A percentile compares a stretch with the other conserved stretches of the same genome.
Evolutionary conservation across 2,329 filamentous ascomycete genomes (phyloP).

Genomic region (Didymella pinodella): DNA sequence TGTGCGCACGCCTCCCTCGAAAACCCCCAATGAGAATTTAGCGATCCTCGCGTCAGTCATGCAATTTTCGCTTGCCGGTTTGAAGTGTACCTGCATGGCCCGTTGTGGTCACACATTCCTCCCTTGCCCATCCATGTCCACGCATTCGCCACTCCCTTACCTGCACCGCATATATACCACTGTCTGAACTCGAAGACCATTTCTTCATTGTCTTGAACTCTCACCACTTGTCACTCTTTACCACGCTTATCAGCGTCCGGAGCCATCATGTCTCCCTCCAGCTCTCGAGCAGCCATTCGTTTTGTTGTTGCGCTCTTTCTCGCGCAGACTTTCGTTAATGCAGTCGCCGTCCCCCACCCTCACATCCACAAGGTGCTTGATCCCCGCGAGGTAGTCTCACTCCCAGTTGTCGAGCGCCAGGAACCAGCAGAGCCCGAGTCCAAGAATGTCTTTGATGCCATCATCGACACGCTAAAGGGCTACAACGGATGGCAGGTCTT

Average conservation of each 20-base stretch:
- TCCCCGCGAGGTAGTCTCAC: slow-evolving; percentile 15
- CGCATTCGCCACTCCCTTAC: slow-evolving; percentile 20
- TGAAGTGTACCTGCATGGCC: slow-evolving; percentile 19
- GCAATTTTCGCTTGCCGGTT: slow-evolving; percentile 19
- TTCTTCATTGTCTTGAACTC: slow-evolving; percentile 13
- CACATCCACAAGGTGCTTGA: slow-evolving; percentile 16
- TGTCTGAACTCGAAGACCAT: neutral
- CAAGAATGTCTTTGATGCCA: slow-evolving; percentile 19
- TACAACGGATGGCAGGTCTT: slow-evolving; percentile 27
- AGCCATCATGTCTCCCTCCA: slow-evolving; percentile 20
- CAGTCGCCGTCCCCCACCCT: slow-evolving; percentile 18
- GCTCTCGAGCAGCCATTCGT: slow-evolving; percentile 24
- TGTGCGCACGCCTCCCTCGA: slow-evolving; percentile 13
- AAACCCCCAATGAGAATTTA: slow-evolving; percentile 14
- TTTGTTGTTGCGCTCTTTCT: slow-evolving; percentile 21
- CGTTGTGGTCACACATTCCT: slow-evolving; percentile 21
- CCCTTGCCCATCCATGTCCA: slow-evolving; percentile 18
- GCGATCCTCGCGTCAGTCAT: slow-evolving; percentile 20
- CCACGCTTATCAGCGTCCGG: slow-evolving; percentile 20
- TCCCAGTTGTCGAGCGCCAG: slow-evolving; percentile 11
- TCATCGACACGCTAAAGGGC: slow-evolving; percentile 18
- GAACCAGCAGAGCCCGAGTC: slow-evolving; percentile 7
- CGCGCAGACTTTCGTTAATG: slow-evolving; percentile 22
- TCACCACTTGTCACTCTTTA: slow-evolving; percentile 23
- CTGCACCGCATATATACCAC: slow-evolving; percentile 22